Conservation (phyloP, 192 early-diverging fungal genomes). For the Coemansia erecta region DNA sequence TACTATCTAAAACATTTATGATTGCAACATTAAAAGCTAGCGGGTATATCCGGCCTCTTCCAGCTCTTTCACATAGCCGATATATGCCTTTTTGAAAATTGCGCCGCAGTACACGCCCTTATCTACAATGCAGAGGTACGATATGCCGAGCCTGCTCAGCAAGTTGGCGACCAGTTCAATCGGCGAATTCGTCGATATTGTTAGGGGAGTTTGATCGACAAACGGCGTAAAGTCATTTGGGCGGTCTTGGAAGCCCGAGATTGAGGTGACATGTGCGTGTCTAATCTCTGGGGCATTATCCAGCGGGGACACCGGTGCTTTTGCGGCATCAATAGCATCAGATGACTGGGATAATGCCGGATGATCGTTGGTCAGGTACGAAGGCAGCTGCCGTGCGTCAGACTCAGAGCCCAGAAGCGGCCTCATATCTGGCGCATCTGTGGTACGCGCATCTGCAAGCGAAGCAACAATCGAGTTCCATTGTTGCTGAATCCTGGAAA, state of each 20-base stretch:
- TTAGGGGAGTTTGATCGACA: slow-evolving; percentile 70
- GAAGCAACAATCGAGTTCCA: too few relatives aligned
- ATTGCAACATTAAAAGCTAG: background rate
- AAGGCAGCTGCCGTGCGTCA: too few relatives aligned
- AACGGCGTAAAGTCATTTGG: slow-evolving; percentile 47
- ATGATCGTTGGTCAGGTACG: too few relatives aligned
- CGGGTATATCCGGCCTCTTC: slow-evolving; percentile 56
- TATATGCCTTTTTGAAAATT: slow-evolving; percentile 80
- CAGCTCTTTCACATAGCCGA: slow-evolving; percentile 72
- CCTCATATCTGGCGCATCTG: too few relatives aligned
- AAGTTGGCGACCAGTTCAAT: slow-evolving; percentile 83
- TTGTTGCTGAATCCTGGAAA: too few relatives aligned
- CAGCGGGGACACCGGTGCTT: background rate
- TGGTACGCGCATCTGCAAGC: too few relatives aligned
- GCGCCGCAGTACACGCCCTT: slow-evolving; percentile 76
- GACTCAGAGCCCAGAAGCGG: too few relatives aligned
- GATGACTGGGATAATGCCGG: too few relatives aligned
- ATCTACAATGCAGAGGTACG: slow-evolving; percentile 76
- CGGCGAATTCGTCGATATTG: slow-evolving; percentile 69
- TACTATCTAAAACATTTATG: too few relatives aligned
- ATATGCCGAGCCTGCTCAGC: slow-evolving; percentile 79
- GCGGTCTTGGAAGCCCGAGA: slow-evolving; percentile 39
- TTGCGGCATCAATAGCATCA: background rate
- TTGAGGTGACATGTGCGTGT: slow-evolving; percentile 16
- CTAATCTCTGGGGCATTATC: background rate